Base-by-base conservation (phyloP, 148 eudicot species). In the Agrostemma githago region DNA sequence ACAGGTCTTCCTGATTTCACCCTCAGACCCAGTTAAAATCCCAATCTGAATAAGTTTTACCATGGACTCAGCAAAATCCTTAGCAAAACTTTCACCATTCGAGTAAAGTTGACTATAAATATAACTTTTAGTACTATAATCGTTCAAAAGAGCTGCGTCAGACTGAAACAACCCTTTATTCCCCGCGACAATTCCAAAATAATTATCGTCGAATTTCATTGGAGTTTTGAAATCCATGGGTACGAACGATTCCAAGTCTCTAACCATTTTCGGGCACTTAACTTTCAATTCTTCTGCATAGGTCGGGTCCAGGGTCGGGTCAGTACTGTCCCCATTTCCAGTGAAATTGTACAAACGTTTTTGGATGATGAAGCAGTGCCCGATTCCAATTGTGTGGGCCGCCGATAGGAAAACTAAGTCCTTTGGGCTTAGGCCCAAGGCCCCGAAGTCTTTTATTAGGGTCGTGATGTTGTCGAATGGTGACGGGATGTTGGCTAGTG, bases 291-390 rank as follows among this genome's bases (percentile, higher is more conserved):
- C 38, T 1, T 51, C 57, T 2, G 82, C 79, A 61, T 90, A 89
- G 12, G 68, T 39, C 0, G 82, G 77, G 68, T 81, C 76, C 41
- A 90, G 0, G 10, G 89, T 3, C 1, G 96, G 96, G 77, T 91
- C 93, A 0, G 76, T 64, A 26, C 34, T 26, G 68, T 86, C 91
- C 1, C 83, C 90, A 21, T 71, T 72, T 19, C 96, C 96, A 15
- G 82, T 86, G 84, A 86, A 89, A 46, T 91, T 91, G 87, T 89
- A 91, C 38, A 91, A 42, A 2, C 96, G 85, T 5, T 14, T 64
- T 4, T 67, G 1, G 53, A 89, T 73, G 58, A 71, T 7, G 16
- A 67, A 34, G 80, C 96, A 91, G 38, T 85, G 91, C 8, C 85
- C 77, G 5, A 74, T 68, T 58, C 96, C 93, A 11, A 89, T 84